Conservation (phyloP, 1,139 yeast species). For the Protomyces pachydermus region DNA sequence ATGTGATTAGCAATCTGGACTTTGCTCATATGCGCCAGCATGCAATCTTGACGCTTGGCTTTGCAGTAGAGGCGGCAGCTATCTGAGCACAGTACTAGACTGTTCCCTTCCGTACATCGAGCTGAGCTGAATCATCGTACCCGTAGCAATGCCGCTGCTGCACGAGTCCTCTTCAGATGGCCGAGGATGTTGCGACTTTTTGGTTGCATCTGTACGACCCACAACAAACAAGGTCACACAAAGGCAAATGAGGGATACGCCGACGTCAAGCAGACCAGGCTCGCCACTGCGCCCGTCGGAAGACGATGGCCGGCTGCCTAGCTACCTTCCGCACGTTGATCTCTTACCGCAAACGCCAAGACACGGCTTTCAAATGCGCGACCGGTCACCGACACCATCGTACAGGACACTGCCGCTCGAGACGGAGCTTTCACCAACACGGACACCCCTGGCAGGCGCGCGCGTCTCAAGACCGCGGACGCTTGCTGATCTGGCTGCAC, state of each 20-base stretch:
- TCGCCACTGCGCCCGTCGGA: background rate
- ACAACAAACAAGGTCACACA: background rate
- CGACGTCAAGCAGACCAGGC: background rate
- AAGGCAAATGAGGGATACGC: background rate
- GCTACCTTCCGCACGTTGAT: background rate
- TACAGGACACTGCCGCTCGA: background rate
- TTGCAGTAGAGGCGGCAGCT: slow-evolving; percentile 50
- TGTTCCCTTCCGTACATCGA: too few relatives aligned
- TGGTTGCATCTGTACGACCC: too few relatives aligned
- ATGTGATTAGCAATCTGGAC: slow-evolving; percentile 74
- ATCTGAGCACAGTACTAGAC: background rate
- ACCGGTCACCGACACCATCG: background rate
- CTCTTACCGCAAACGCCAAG: background rate
- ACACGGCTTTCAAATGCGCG: background rate
- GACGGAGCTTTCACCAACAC: background rate
- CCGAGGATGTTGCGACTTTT: too few relatives aligned
- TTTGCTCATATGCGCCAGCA: slow-evolving; percentile 75
- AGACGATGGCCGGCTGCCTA: background rate
- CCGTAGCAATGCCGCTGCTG: too few relatives aligned
- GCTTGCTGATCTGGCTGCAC: background rate
- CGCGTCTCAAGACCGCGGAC: background rate
- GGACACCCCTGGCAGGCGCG: background rate
- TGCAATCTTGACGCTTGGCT: slow-evolving; percentile 66
- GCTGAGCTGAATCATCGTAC: too few relatives aligned
- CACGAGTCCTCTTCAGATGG: background rate